phyloP scores from a whole-genome alignment of 2,329 filamentous ascomycete species.

The Pseudogymnoascus sp. region DNA sequence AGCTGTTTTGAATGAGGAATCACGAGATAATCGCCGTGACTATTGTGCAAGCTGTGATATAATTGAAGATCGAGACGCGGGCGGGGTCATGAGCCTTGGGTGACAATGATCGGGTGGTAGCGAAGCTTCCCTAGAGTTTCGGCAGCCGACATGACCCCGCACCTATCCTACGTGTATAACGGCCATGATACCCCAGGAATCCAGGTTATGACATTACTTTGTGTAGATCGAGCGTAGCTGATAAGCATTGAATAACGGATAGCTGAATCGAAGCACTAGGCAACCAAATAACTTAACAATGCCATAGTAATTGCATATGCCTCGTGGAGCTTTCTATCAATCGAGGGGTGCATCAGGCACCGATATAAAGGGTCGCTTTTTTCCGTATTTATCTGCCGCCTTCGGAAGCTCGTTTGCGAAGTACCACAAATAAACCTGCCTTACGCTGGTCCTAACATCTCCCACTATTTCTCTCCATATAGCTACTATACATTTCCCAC shows the following conservation, averaged over 20 bases:
- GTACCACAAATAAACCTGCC: not conserved
- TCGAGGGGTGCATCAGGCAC: not conserved
- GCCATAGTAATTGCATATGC: not conserved
- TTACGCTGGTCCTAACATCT: not conserved
- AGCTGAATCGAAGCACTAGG: not conserved
- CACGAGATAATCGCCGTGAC: not conserved
- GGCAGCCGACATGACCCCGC: not conserved
- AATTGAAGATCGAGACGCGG: not conserved
- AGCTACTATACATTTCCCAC: too few species aligned
- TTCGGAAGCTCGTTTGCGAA: not conserved
- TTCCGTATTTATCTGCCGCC: not conserved
- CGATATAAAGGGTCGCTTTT: not conserved
- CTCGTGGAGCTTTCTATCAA: not conserved
- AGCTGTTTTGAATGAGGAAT: not conserved
- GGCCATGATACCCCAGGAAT: not conserved
- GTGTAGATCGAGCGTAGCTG: not conserved
- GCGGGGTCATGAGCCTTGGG: not conserved
- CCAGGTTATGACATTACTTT: not conserved
- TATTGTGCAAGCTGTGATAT: not conserved
- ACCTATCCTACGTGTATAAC: too few species aligned
- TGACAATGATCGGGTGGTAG: too few species aligned
- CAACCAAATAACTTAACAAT: not conserved
- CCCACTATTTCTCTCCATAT: not conserved
- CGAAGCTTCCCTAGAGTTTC: not conserved
- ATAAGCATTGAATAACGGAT: not conserved